phyloP scores from a whole-genome alignment of 164 flowering plant genomes.

The Brasenia schreberi region DNA sequence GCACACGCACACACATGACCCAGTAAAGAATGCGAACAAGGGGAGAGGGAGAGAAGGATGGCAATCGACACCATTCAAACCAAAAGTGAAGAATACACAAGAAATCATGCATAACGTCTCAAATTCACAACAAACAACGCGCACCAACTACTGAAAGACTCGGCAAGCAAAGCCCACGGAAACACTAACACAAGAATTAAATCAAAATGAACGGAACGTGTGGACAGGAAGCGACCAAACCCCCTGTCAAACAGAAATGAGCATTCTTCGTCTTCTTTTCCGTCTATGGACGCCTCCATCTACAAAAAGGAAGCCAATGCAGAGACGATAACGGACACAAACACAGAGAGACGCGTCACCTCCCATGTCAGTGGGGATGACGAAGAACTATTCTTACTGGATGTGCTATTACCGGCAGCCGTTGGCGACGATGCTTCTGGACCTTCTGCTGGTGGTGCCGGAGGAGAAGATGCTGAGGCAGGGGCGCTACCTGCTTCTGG shows the following conservation, averaged over 20 bases:
- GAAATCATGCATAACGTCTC: neutral
- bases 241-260: neutral
- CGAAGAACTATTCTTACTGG: neutral
- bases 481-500: constrained; percentile 23
- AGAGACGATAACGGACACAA: neutral
- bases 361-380: neutral
- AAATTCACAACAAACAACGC: neutral
- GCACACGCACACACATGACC: too few species aligned
- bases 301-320: neutral
- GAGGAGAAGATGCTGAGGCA: constrained; percentile 28
- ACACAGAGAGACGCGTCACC: neutral
- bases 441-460: constrained; percentile 11
- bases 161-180: neutral
- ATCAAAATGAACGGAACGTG: constrained; percentile 2
- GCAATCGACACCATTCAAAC: too few species aligned
- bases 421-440: constrained; percentile 23
- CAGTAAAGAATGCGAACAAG: too few species aligned
- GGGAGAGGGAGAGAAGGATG: too few species aligned
- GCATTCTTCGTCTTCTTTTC: constrained; percentile 9
- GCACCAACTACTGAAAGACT: neutral
- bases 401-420: constrained; percentile 10
- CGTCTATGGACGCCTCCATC: neutral
- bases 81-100: neutral
- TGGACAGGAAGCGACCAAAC: neutral
- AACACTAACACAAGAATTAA: constrained; percentile 3